Conservation (phyloP, 225 moss, liverwort and hornwort species). For the Rhytidiadelphus loreus region DNA sequence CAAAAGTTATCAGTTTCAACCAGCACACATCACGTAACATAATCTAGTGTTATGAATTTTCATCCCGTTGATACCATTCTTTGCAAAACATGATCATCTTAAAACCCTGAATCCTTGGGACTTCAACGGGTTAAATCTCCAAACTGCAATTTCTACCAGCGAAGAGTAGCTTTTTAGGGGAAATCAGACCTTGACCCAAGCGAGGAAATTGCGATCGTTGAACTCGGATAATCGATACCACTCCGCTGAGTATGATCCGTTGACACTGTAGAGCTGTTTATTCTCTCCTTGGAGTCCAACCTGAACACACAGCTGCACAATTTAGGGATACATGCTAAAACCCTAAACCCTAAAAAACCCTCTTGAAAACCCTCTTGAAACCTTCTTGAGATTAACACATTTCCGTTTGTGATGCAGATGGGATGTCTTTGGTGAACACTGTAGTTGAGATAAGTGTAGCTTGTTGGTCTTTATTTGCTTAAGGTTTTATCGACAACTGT, state of each 20-base stretch:
- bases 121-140: neutral
- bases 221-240: constrained; percentile 31
- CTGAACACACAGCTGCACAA: constrained; percentile 8
- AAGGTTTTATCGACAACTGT: neutral
- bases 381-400: neutral
- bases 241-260: constrained; percentile 20
- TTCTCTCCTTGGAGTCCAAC: constrained; percentile 66
- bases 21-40: too few species aligned
- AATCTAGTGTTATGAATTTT: neutral
- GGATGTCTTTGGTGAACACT: too few species aligned
- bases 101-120: neutral
- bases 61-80: too few species aligned
- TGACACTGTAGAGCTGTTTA: constrained; percentile 20
- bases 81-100: too few species aligned
- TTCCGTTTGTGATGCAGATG: neutral
- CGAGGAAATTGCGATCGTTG: constrained; percentile 18
- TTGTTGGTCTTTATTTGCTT: neutral
- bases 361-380: too few species aligned
- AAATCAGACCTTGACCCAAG: constrained; percentile 68
- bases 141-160: neutral
- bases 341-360: neutral
- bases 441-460: neutral
- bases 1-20: neutral
- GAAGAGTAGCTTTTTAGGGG: neutral
- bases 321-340: neutral